Base-by-base conservation (phyloP, 805 yeast genomes). In the Spathaspora gorwiae region DNA sequence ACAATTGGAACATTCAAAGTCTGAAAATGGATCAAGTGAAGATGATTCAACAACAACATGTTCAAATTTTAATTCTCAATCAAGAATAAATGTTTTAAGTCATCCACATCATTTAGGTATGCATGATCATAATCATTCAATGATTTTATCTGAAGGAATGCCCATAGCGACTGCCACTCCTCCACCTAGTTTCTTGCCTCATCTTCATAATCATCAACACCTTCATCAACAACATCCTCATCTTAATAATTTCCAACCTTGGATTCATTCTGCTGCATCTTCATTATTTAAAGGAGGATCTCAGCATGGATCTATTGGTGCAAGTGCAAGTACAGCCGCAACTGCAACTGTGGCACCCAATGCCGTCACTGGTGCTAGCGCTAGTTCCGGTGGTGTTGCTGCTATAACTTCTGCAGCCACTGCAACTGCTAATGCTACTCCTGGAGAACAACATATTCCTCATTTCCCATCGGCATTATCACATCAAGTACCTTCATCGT, bases 141-240 rank as follows among this genome's bases (percentile, higher is more conserved):
- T 64, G 14, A 64, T 66, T 42, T 54, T 66, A 33, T 66, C 72
- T 0, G 72, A 67, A 45, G 59, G 62, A 3, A 37, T 47, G 6
- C 55, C 51, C 29, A 32, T 50, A 1, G 35, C 11, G 7, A 12
- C 27, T 9, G 46, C 55, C n/a, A 47, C 55, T 7, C 53, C 57
- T 8, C 50, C 55, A 7, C 37, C 35, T 6, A 11, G 13, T 29
- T 39, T 13, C 35, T 12, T 12, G 5, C 13, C n/a, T 5, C 35
- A 32, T 32, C 35, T n/a, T 13, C 13, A 32, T 3, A 39, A 37
- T 9, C 40, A 37, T 13, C 31, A 26, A 15, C 40, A 37, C 3
- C 42, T 10, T 9, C 37, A 35, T 14, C n/a, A 9, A 24, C n/a
- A 9, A 10, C 10, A 9, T 10, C 37, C 9, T 3, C 37, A 35